Evolutionary conservation across 2,329 filamentous ascomycete species (phyloP).

Genomic region (Talaromyces marneffei): DNA sequence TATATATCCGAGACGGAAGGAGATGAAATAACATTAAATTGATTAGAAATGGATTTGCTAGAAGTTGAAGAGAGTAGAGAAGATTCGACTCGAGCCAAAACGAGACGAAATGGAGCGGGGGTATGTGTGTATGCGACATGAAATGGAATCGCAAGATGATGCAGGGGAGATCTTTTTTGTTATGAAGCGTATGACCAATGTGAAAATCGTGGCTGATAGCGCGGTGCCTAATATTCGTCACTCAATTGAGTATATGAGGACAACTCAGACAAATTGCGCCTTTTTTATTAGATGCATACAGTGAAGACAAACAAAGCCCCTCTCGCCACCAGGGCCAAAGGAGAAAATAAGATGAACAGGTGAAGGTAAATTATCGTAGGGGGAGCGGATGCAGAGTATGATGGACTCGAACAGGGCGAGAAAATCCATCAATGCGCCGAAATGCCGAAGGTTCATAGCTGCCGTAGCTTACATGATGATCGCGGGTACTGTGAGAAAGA

Average conservation of each 20-base stretch:
- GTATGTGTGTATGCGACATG: background rate
- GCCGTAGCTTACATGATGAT: slow-evolving; percentile 42
- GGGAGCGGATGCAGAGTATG: background rate
- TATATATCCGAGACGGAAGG: background rate
- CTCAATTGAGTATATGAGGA: background rate
- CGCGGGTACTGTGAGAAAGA: slow-evolving; percentile 35
- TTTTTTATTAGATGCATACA: slow-evolving; percentile 9
- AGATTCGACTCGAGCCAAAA: background rate
- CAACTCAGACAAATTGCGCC: background rate
- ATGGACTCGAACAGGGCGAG: background rate
- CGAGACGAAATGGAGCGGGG: background rate
- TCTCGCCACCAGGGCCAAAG: slow-evolving; percentile 15
- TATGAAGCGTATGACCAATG: background rate
- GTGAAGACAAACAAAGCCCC: slow-evolving; percentile 2
- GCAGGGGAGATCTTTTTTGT: background rate
- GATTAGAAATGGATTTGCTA: background rate
- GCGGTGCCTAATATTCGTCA: background rate
- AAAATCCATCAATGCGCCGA: slow-evolving; percentile 6
- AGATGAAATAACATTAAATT: background rate
- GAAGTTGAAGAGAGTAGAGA: slow-evolving; percentile 3
- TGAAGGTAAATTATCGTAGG: slow-evolving; percentile 4
- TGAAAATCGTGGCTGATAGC: background rate
- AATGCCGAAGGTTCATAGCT: slow-evolving; percentile 1
- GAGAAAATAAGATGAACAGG: background rate
- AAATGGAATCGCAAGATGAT: background rate